A percentile compares a stretch with the other conserved stretches of the same genome.
Conservation (phyloP, 2,329 filamentous ascomycete genomes). For the Claviceps africana region DNA sequence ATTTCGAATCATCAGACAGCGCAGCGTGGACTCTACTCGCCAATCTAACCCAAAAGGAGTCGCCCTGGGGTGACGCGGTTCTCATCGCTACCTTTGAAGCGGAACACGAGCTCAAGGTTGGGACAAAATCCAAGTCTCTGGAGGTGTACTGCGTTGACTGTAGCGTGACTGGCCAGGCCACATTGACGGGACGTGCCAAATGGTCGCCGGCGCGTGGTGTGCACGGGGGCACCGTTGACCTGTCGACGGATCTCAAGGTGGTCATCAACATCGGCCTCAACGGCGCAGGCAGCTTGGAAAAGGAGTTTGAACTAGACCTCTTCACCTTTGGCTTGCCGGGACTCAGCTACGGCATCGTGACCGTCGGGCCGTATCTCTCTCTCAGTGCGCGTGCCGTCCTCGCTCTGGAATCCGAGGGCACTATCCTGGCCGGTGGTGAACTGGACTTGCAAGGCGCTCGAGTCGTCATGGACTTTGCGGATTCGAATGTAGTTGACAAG, state of each 20-base stretch:
- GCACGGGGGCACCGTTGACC: conserved; percentile 10
- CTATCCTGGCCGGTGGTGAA: conserved; percentile 17
- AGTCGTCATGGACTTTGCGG: conserved; percentile 12
- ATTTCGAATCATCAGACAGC: conserved; percentile 1
- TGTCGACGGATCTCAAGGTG: neutral
- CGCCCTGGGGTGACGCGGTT: conserved; percentile 4
- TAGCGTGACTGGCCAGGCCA: conserved; percentile 1
- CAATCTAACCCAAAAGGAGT: neutral
- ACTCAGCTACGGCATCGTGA: conserved; percentile 14
- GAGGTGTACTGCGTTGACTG: conserved; percentile 5
- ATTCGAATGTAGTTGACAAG: conserved; percentile 9
- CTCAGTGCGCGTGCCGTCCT: conserved; percentile 12
- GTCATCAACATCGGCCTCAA: conserved; percentile 16
- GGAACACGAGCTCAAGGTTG: too few relatives aligned
- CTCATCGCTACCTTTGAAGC: conserved; percentile 4
- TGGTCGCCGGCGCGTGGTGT: conserved; percentile 8
- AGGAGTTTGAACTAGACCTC: conserved; percentile 11
- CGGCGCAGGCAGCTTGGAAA: conserved; percentile 11
- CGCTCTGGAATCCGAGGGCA: conserved; percentile 12
- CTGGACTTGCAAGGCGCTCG: conserved; percentile 8
- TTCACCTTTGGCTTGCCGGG: conserved; percentile 13
- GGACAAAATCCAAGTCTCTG: too few relatives aligned
- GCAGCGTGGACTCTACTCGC: neutral
- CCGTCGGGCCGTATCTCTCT: conserved; percentile 13
- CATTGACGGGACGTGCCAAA: conserved; percentile 2